A percentile compares a stretch with the other conserved stretches of the same genome.
Conservation (phyloP, 2,329 filamentous ascomycete genomes). For the Colletotrichum costaricense region DNA sequence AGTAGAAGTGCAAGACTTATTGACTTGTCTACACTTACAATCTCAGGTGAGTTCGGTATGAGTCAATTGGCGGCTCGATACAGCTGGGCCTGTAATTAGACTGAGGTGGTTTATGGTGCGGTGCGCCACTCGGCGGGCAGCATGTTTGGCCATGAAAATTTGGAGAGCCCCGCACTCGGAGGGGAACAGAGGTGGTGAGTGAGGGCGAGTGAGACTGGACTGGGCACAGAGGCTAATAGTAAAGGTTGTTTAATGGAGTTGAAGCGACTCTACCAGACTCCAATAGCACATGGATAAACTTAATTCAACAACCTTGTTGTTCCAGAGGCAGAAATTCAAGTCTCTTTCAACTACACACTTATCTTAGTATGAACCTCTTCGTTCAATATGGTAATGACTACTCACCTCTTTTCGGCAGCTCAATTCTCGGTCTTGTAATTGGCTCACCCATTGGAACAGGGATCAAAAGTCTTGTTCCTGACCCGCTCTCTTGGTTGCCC, state of each 20-base stretch:
- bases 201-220: background rate
- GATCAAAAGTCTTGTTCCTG: background rate
- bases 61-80: constrained; percentile 18
- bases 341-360: background rate
- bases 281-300: background rate
- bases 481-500: background rate
- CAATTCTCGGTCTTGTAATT: background rate
- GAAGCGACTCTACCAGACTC: background rate
- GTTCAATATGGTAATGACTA: background rate
- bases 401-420: background rate
- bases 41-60: background rate
- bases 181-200: background rate
- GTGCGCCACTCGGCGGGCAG: constrained; percentile 8
- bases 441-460: background rate
- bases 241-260: background rate
- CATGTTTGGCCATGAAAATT: constrained; percentile 23
- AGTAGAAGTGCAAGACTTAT: background rate
- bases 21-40: constrained; percentile 1
- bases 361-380: too few species aligned
- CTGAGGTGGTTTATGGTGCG: background rate
- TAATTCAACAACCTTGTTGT: constrained; percentile 11
- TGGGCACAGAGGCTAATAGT: too few species aligned
- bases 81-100: background rate
- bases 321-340: background rate
- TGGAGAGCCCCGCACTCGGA: constrained; percentile 33